phyloP scores from a whole-genome alignment of 768 basidiomycete species.

The Russula sp. region DNA sequence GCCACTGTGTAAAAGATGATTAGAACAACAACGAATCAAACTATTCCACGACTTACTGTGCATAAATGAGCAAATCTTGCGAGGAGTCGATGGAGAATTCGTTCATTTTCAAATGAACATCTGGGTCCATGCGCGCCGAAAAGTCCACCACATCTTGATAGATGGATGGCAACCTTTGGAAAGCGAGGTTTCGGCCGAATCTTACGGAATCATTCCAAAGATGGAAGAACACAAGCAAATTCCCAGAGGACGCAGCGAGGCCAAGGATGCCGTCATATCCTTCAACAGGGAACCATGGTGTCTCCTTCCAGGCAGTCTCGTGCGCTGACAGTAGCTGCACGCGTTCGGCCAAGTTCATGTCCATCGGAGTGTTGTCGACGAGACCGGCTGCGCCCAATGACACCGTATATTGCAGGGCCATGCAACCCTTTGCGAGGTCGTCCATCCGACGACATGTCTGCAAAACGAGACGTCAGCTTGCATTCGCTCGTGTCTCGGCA shows the following conservation, averaged over 20 bases:
- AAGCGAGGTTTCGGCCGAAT: not conserved
- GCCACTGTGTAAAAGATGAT: not conserved
- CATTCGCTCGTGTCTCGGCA: not conserved
- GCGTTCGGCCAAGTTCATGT: not conserved
- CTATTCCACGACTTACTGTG: not conserved
- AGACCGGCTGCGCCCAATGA: not conserved
- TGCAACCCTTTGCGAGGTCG: not conserved
- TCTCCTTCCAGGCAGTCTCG: not conserved
- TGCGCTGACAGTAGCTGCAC: not conserved
- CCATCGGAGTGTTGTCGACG: not conserved
- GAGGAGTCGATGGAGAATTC: slow-evolving; percentile 5
- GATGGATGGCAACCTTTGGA: not conserved
- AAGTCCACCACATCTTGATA: not conserved
- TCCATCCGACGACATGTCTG: not conserved
- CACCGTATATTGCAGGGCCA: not conserved
- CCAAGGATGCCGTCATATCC: not conserved
- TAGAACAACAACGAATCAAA: not conserved
- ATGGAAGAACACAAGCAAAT: slow-evolving; percentile 1
- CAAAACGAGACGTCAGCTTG: not conserved
- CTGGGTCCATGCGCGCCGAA: not conserved
- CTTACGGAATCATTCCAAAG: not conserved
- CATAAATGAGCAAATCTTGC: slow-evolving; percentile 1
- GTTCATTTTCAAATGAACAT: not conserved
- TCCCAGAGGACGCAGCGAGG: slow-evolving; percentile 5
- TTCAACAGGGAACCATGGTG: not conserved